Percentiles rank a stretch among this genome's conserved stretches.
phyloP scores from a whole-genome alignment of 257 asterid species.

The Salvia hispanica region DNA sequence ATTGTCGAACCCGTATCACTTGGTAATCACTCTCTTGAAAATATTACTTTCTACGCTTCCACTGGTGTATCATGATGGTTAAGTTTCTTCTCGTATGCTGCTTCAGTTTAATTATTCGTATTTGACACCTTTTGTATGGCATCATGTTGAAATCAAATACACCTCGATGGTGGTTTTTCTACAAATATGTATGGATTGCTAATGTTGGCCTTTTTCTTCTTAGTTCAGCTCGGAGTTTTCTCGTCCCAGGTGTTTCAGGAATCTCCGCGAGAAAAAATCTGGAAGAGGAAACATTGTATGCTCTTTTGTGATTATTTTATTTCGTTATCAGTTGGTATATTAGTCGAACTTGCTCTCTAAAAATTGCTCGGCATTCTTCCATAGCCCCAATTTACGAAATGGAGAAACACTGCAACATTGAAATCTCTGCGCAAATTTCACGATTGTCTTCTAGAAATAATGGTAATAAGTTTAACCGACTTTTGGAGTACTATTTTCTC shows the following conservation, averaged over 20 bases:
- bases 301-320: not conserved
- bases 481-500: slow-evolving; percentile 4
- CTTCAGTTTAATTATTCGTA: not conserved
- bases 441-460: slow-evolving; percentile 63
- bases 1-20: slow-evolving; percentile 90
- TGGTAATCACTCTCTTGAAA: slow-evolving; percentile 51
- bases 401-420: slow-evolving; percentile 97
- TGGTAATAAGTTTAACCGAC: slow-evolving; percentile 51
- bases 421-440: slow-evolving; percentile 88
- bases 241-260: slow-evolving; percentile 98
- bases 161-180: not conserved
- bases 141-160: not conserved
- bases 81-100: not conserved
- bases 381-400: slow-evolving; percentile 93
- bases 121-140: not conserved
- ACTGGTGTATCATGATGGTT: slow-evolving; percentile 16
- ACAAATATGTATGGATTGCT: not conserved
- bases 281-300: slow-evolving; percentile 91
- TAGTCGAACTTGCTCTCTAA: slow-evolving; percentile 31
- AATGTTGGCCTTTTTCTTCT: slow-evolving; percentile 21
- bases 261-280: slow-evolving; percentile 86
- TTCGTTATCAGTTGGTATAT: slow-evolving; percentile 26
- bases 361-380: slow-evolving; percentile 34
- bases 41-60: slow-evolving; percentile 6
- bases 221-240: slow-evolving; percentile 90